Evolutionary conservation across 805 yeast species (phyloP).

Genomic region (Sugiyamaella chiloensis): DNA sequence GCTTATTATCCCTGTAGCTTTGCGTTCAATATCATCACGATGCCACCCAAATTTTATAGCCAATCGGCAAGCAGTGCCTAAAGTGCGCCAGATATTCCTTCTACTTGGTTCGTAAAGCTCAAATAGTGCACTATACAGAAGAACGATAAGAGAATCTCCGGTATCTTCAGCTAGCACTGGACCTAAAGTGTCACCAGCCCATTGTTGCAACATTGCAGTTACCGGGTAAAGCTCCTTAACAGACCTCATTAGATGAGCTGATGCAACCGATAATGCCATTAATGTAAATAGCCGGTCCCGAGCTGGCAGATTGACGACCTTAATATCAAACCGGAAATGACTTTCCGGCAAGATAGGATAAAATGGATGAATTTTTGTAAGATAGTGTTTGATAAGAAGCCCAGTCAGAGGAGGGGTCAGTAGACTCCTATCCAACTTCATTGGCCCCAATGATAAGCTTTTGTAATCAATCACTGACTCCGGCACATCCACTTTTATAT

Average conservation of each 20-base stretch:
- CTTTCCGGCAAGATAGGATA: constrained; percentile 1
- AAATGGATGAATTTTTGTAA: background rate
- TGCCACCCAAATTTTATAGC: constrained; percentile 2
- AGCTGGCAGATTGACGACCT: background rate
- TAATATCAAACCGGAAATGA: background rate
- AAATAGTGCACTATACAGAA: background rate
- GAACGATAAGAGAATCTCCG: background rate
- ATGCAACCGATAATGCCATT: background rate
- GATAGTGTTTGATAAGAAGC: background rate
- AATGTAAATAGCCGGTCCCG: background rate
- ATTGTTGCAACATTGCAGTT: constrained; percentile 1
- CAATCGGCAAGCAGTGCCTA: constrained; percentile 1
- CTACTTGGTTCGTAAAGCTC: constrained; percentile 4
- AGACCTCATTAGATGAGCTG: background rate
- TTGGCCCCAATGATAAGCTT: background rate
- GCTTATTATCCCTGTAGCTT: background rate
- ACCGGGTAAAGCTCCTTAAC: constrained; percentile 2
- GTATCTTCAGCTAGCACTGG: constrained; percentile 1
- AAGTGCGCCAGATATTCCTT: constrained; percentile 1
- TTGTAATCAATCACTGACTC: background rate
- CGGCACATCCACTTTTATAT: background rate
- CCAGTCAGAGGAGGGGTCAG: background rate
- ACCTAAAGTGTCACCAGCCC: constrained; percentile 1
- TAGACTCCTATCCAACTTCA: constrained; percentile 2
- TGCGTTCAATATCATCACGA: constrained; percentile 2